Evolutionary conservation across 495 filamentous ascomycete species (phyloP).

Genomic region (Sabuloglossum arenarium): DNA sequence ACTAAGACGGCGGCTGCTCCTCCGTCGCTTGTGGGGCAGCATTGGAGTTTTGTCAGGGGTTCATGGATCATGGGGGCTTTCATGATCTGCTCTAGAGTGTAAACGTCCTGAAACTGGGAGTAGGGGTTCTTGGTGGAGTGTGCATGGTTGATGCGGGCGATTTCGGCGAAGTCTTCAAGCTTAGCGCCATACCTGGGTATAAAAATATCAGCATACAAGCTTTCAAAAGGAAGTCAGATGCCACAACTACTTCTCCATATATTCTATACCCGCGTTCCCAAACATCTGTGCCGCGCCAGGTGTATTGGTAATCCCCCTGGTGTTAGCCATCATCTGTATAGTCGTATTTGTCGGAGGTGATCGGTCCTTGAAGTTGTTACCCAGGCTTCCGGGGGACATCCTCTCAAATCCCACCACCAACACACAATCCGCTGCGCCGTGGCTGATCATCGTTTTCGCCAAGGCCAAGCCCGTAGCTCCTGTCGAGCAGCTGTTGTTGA

Average conservation of each 20-base stretch:
- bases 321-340: slow-evolving; percentile 59
- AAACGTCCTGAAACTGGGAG: slow-evolving; percentile 85
- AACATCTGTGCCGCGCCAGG: slow-evolving; percentile 86
- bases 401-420: slow-evolving; percentile 94
- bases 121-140: slow-evolving; percentile 89
- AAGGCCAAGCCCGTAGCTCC: slow-evolving; percentile 75
- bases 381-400: slow-evolving; percentile 81
- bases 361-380: slow-evolving; percentile 61
- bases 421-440: slow-evolving; percentile 66
- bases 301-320: slow-evolving; percentile 55
- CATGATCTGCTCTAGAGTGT: slow-evolving; percentile 61
- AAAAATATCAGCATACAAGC: background rate
- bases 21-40: slow-evolving; percentile 86
- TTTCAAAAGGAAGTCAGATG: background rate
- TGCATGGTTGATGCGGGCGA: slow-evolving; percentile 82
- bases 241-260: slow-evolving; percentile 66
- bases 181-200: slow-evolving; percentile 52
- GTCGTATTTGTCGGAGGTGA: slow-evolving; percentile 53
- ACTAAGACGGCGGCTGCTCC: slow-evolving; percentile 79
- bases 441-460: slow-evolving; percentile 58
- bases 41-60: slow-evolving; percentile 56
- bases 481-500: slow-evolving; percentile 97
- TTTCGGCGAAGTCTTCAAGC: slow-evolving; percentile 81
- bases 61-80: slow-evolving; percentile 58
- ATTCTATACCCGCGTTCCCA: slow-evolving; percentile 83